A percentile compares a stretch with the other conserved stretches of the same genome.
These are phyloP conservation scores for Akanthomyces muscarius DNA, from an alignment of 2,329 filamentous ascomycete species.

Conservation along the genomic window DNA sequence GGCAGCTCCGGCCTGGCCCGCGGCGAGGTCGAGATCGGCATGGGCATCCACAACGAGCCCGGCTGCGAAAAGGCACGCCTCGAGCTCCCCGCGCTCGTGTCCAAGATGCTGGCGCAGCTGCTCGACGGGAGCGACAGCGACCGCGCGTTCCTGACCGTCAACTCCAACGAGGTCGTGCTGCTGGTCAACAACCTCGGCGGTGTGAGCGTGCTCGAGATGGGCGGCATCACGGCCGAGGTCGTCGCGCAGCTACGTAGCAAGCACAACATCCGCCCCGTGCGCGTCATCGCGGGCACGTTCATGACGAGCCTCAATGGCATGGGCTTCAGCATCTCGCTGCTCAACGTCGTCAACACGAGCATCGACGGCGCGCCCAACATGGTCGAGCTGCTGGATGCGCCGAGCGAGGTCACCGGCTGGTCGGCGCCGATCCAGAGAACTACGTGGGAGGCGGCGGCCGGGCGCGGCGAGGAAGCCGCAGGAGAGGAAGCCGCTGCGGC, in stretches of 20 bases:
- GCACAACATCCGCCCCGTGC: constrained; percentile 58
- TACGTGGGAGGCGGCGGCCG: constrained; percentile 59
- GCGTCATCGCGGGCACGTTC: constrained; percentile 65
- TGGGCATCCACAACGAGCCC: constrained; percentile 74
- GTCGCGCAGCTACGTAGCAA: constrained; percentile 55
- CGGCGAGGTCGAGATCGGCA: constrained; percentile 62
- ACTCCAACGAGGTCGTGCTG: constrained; percentile 61
- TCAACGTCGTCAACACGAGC: constrained; percentile 59
- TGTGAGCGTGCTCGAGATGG: constrained; percentile 67
- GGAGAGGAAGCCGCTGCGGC: constrained; percentile 34
- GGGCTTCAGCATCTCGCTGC: constrained; percentile 68
- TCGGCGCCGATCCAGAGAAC: constrained; percentile 56
- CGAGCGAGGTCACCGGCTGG: constrained; percentile 68
- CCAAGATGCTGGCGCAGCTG: constrained; percentile 66
- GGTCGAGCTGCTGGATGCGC: constrained; percentile 66
- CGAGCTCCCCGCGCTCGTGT: constrained; percentile 52
- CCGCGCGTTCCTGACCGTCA: constrained; percentile 64
- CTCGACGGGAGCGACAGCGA: constrained; percentile 63
- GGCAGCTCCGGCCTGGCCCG: constrained; percentile 40
- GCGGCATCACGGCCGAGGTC: constrained; percentile 67
- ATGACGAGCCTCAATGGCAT: constrained; percentile 77
- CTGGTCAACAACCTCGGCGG: constrained; percentile 74
- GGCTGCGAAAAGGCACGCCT: constrained; percentile 51
- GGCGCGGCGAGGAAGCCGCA: constrained; percentile 38
- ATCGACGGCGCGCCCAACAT: constrained; percentile 54